Conservation (phyloP, 2,329 filamentous ascomycete species). For the Talaromyces marneffei region DNA sequence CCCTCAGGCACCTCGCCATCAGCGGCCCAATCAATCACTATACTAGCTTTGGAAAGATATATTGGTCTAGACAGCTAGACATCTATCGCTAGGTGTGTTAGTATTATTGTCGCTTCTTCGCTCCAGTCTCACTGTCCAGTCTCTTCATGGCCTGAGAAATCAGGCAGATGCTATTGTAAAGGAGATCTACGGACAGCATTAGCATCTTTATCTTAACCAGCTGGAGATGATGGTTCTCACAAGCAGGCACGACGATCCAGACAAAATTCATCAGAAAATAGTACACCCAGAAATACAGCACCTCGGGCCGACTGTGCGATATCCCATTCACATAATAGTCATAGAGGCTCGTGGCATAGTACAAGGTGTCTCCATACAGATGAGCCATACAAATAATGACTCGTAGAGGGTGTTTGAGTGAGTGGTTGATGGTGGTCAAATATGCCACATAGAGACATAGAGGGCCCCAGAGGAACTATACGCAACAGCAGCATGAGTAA, state of each 20-base stretch:
- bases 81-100: background rate
- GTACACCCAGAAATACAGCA: slow-evolving; percentile 61
- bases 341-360: slow-evolving; percentile 59
- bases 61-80: background rate
- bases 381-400: slow-evolving; percentile 58
- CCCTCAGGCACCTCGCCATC: background rate
- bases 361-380: slow-evolving; percentile 59
- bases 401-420: slow-evolving; percentile 55
- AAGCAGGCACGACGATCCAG: slow-evolving; percentile 57
- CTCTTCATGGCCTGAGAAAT: slow-evolving; percentile 12
- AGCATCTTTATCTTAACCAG: background rate
- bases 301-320: slow-evolving; percentile 56
- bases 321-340: slow-evolving; percentile 52
- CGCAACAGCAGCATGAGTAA: background rate
- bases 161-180: slow-evolving; percentile 14
- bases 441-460: slow-evolving; percentile 54
- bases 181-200: slow-evolving; percentile 8
- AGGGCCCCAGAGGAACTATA: slow-evolving; percentile 55
- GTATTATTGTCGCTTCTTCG: slow-evolving; percentile 3
- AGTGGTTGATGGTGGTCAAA: slow-evolving; percentile 49
- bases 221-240: slow-evolving; percentile 36
- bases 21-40: background rate
- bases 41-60: background rate
- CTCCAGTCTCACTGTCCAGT: background rate
- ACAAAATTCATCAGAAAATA: slow-evolving; percentile 62